Evolutionary conservation across 331 rosid species (phyloP).

Genomic region (Spiraea crenata): DNA sequence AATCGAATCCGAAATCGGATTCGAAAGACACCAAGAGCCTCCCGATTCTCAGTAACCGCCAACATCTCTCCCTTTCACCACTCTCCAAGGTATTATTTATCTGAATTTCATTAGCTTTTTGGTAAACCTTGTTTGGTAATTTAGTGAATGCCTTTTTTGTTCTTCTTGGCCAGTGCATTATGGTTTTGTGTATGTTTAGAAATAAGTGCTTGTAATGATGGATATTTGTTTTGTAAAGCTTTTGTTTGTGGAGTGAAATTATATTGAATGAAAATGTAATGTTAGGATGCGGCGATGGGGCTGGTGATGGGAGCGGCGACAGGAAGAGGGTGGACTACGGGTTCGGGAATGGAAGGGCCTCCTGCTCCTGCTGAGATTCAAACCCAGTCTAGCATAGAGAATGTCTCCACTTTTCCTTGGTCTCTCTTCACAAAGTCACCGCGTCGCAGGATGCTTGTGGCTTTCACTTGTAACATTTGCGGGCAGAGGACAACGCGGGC

Average conservation of each 20-base stretch:
- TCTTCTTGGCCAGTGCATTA: too few relatives aligned
- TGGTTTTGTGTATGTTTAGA: not conserved
- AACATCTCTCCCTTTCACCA: conserved; percentile 69
- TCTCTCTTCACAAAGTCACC: conserved; percentile 96
- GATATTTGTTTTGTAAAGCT: not conserved
- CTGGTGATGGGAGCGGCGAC: conserved; percentile 81
- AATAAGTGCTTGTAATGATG: not conserved
- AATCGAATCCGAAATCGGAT: conserved; percentile 46
- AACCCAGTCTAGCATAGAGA: conserved; percentile 46
- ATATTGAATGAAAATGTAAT: not conserved
- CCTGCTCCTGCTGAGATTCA: conserved; percentile 63
- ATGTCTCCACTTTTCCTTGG: conserved; percentile 94
- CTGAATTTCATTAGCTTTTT: not conserved
- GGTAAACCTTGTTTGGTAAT: not conserved
- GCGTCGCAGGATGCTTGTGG: conserved; percentile 85
- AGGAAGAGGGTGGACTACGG: conserved; percentile 97
- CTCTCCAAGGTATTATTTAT: conserved; percentile 61
- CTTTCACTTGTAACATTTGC: conserved; percentile 91
- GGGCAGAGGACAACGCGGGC: conserved; percentile 94
- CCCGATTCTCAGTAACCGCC: conserved; percentile 61
- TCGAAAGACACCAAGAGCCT: conserved; percentile 47
- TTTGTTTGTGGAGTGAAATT: conserved; percentile 1
- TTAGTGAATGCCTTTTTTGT: not conserved
- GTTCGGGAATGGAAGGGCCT: conserved; percentile 99
- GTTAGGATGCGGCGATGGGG: conserved; percentile 97